Base-by-base conservation (phyloP, 805 yeast species). In the Wickerhamomyces sydowiorum region DNA sequence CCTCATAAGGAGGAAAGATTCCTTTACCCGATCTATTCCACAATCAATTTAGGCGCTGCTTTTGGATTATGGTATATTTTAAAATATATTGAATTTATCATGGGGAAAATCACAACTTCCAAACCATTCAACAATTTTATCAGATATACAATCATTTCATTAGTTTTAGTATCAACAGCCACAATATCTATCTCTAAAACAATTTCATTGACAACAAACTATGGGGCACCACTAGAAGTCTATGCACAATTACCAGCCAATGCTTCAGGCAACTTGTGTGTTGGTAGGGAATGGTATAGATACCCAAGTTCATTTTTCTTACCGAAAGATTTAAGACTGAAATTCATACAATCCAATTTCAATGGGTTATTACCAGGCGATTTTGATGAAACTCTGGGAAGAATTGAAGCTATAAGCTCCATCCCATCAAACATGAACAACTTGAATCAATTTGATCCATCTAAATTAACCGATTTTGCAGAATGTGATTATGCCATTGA, bases 281-380 rank as follows among this genome's bases (percentile, higher is more conserved):
- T 85, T n/a, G 97, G 96, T 2, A 74, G 96, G 44, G 97, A 91
- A 64, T 90, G 97, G 97, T 88, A 87, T 56, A 85, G 91, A 56
- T 90, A 69, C 62, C 96, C 98, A 9, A 80, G 86, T 1, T 89
- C 96, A 0, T 86, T 89, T 58, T 87, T 90, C 56, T 65, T 91
- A 20, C 81, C 86, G 4, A 72, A 75, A 5, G 67, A 76, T 43
- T 72, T 72, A 52, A 66, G 96, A 49, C 65, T 88, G 20, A 68
- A 69, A 52, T 91, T 87, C 60, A 77, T 86, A 9, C 66, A 71
- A 42, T 80, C 88, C 43, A 93, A 91, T 1, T 91, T 90, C 62
- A 77, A 82, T 58, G 97, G 97, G 0, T 66, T 90, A 46, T 66
- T 91, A 28, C 98, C 98, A 0, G 95, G 95, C 3, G 93, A 87